Percentiles rank a stretch among this genome's conserved stretches.
phyloP scores from a whole-genome alignment of 352 stramenopile genomes.

The Phytophthora quininea region DNA sequence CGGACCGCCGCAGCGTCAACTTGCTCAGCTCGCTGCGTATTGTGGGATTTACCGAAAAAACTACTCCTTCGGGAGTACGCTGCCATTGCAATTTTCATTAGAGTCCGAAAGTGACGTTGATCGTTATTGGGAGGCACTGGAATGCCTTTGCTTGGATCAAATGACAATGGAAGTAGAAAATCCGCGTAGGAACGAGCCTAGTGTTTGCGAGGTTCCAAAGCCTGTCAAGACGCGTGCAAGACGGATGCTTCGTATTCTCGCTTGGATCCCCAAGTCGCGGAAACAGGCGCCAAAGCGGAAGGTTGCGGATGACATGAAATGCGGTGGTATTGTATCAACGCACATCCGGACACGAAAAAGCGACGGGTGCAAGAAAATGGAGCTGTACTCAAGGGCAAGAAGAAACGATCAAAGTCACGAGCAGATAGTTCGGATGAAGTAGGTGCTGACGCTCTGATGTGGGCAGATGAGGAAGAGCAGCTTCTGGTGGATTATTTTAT shows the following conservation, averaged over 20 bases:
- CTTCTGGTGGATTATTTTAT: slow-evolving; percentile 73
- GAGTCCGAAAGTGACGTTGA: slow-evolving; percentile 47
- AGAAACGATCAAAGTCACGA: slow-evolving; percentile 17
- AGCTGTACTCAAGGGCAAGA: slow-evolving; percentile 17
- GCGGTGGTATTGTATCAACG: slow-evolving; percentile 75
- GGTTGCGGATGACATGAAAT: slow-evolving; percentile 11
- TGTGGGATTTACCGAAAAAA: slow-evolving; percentile 69
- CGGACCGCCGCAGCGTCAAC: slow-evolving; percentile 31
- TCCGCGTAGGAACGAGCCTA: slow-evolving; percentile 54
- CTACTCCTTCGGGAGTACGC: slow-evolving; percentile 66
- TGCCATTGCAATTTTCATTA: slow-evolving; percentile 69
- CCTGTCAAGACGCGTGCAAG: slow-evolving; percentile 63
- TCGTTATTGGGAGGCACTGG: slow-evolving; percentile 78
- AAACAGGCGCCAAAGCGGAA: slow-evolving; percentile 44
- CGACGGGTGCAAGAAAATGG: slow-evolving; percentile 26
- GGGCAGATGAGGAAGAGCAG: slow-evolving; percentile 63
- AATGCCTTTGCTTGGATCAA: slow-evolving; percentile 80
- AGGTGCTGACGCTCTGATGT: slow-evolving; percentile 37
- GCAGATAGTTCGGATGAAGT: slow-evolving; percentile 7
- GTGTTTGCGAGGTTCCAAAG: slow-evolving; percentile 66
- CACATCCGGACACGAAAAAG: slow-evolving; percentile 43
- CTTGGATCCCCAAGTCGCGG: slow-evolving; percentile 76
- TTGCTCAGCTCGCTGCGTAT: slow-evolving; percentile 46
- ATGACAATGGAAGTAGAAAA: slow-evolving; percentile 81
- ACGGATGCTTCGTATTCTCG: slow-evolving; percentile 71